Evolutionary conservation across 2,329 filamentous ascomycete species (phyloP).

Genomic region (Monilinia polystroma): DNA sequence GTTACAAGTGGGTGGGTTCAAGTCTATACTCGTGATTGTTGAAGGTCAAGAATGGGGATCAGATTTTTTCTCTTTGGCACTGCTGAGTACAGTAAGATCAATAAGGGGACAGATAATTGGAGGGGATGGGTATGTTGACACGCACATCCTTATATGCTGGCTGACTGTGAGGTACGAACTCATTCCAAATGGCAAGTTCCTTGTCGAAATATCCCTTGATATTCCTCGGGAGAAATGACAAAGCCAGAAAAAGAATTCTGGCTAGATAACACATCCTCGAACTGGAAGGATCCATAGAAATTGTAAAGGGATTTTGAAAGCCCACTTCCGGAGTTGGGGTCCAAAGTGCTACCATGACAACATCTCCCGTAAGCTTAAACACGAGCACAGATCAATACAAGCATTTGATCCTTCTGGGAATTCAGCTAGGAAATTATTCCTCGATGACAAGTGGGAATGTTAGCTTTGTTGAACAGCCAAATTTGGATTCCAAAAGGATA

Average conservation of each 20-base stretch:
- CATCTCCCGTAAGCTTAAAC: slow-evolving; percentile 20
- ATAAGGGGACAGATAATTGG: background rate
- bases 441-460: background rate
- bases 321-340: slow-evolving; percentile 17
- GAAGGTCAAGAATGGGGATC: slow-evolving; percentile 4
- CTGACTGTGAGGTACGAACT: background rate
- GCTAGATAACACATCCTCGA: slow-evolving; percentile 1
- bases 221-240: background rate
- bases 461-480: background rate
- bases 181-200: background rate
- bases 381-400: background rate
- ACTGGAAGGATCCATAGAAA: slow-evolving; percentile 11
- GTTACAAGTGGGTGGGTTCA: background rate
- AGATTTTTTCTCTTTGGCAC: background rate
- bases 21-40: background rate
- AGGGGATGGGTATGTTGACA: background rate
- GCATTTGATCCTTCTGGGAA: slow-evolving; percentile 4
- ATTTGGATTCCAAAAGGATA: background rate
- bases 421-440: slow-evolving; percentile 11
- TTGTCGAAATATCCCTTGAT: background rate
- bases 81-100: slow-evolving; percentile 12
- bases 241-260: background rate
- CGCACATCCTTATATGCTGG: background rate
- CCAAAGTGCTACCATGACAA: slow-evolving; percentile 6
- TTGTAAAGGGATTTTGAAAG: background rate